phyloP scores from a whole-genome alignment of 345 rosid species.

The Abelmoschus esculentus region DNA sequence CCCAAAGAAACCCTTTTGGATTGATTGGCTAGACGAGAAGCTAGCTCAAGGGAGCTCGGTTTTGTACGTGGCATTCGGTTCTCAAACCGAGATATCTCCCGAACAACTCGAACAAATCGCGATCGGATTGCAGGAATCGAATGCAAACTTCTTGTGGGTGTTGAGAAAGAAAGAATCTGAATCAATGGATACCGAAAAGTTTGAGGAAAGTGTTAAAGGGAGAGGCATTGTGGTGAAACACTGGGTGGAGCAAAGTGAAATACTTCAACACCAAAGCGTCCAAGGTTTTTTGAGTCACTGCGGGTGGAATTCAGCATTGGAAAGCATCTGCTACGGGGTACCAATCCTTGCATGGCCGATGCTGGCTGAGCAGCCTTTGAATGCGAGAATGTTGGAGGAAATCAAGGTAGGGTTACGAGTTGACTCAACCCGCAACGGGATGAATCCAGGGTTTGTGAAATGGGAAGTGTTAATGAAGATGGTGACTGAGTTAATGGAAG shows the following conservation, averaged over 20 bases:
- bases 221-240: constrained; percentile 53
- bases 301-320: constrained; percentile 77
- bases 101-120: constrained; percentile 50
- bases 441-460: constrained; percentile 35
- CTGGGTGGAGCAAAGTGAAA: constrained; percentile 67
- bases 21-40: constrained; percentile 55
- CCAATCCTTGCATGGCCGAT: constrained; percentile 75
- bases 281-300: constrained; percentile 73
- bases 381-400: constrained; percentile 60
- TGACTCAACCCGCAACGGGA: constrained; percentile 13
- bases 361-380: constrained; percentile 72
- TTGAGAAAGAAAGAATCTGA: constrained; percentile 32
- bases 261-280: constrained; percentile 46
- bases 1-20: constrained; percentile 36
- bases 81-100: constrained; percentile 53
- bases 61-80: constrained; percentile 72
- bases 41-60: constrained; percentile 38
- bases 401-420: constrained; percentile 50
- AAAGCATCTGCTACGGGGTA: constrained; percentile 63
- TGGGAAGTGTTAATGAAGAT: constrained; percentile 35
- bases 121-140: constrained; percentile 49
- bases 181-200: constrained; percentile 22
- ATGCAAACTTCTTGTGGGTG: constrained; percentile 60
- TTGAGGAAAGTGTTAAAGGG: constrained; percentile 35
- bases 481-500: constrained; percentile 61